Percentiles rank a stretch among this genome's conserved stretches.
Evolutionary conservation across 139 green algal genomes (phyloP).

Genomic region (Chlorella ohadii): DNA sequence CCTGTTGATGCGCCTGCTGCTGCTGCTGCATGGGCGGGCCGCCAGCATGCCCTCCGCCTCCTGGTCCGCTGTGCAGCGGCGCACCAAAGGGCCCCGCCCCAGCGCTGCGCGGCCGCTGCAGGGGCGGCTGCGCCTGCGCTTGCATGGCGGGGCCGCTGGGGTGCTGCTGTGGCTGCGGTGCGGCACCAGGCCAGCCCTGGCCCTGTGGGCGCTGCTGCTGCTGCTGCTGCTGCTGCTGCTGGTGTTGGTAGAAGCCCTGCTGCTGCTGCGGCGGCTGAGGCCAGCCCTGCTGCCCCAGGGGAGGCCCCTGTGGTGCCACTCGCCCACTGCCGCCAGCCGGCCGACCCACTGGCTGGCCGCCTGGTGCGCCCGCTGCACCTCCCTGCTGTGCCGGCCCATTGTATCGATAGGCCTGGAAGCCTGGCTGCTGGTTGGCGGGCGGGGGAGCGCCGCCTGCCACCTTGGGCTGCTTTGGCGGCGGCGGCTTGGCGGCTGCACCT

Average conservation of each 20-base stretch:
- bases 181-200: too few species aligned
- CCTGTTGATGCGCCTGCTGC: background rate
- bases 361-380: background rate
- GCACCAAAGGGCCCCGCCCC: conserved; percentile 16
- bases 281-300: background rate
- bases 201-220: background rate
- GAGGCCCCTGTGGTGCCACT: background rate
- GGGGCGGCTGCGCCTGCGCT: background rate
- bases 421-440: background rate
- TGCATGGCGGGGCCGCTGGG: background rate
- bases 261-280: conserved; percentile 7
- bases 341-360: background rate
- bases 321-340: background rate
- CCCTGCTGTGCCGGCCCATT: background rate
- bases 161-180: conserved; percentile 2
- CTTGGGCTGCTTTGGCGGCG: conserved; percentile 15
- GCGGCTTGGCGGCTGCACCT: background rate
- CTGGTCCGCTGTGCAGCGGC: too few species aligned
- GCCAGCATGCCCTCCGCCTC: background rate
- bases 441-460: background rate
- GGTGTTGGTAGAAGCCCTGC: background rate
- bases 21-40: background rate
- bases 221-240: background rate
- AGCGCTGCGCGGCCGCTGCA: background rate
- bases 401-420: conserved; percentile 5